phyloP scores from a whole-genome alignment of 1,284 basidiomycete species.

The Microbotryum silenes-acaulis region DNA sequence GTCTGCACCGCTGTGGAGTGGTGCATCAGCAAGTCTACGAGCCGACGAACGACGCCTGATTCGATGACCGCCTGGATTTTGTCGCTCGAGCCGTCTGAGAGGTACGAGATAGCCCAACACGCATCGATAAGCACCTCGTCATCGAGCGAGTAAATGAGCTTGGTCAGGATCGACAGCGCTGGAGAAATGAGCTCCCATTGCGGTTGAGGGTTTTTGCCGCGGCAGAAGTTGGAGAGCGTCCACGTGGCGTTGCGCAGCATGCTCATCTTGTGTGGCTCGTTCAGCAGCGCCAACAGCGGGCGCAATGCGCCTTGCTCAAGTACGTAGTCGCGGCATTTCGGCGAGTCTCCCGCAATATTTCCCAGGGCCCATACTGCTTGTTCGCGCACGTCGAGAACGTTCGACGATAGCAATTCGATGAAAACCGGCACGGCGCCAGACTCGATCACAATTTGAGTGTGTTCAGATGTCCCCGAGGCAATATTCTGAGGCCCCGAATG shows the following conservation, averaged over 20 bases:
- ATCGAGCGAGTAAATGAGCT: constrained; percentile 97
- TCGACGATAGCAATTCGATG: constrained; percentile 70
- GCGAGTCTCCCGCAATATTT: constrained; percentile 93
- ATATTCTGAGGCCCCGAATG: constrained; percentile 56
- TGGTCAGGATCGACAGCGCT: constrained; percentile 89
- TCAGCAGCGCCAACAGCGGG: constrained; percentile 44
- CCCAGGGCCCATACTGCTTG: constrained; percentile 96
- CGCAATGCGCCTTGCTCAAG: constrained; percentile 49
- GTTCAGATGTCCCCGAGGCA: constrained; percentile 95
- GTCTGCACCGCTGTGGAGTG: constrained; percentile 97
- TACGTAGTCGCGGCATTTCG: constrained; percentile 83
- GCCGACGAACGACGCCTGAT: constrained; percentile 90
- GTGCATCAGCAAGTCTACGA: constrained; percentile 97
- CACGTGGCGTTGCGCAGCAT: constrained; percentile 97
- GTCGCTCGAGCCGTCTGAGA: constrained; percentile 98
- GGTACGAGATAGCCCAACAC: constrained; percentile 99
- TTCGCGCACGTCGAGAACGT: constrained; percentile 82
- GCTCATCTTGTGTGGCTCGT: constrained; percentile 75
- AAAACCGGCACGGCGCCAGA: constrained; percentile 95
- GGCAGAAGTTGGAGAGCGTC: constrained; percentile 96
- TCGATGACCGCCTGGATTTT: constrained; percentile 99
- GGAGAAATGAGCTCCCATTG: constrained; percentile 95
- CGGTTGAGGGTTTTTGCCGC: constrained; percentile 91
- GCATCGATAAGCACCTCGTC: constrained; percentile 99
- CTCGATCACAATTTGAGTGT: constrained; percentile 95